Percentiles rank a stretch among this genome's conserved stretches.
Evolutionary conservation across 108 stramenopile species (phyloP).

Genomic region (Pseudonitzschia delicatissima): DNA sequence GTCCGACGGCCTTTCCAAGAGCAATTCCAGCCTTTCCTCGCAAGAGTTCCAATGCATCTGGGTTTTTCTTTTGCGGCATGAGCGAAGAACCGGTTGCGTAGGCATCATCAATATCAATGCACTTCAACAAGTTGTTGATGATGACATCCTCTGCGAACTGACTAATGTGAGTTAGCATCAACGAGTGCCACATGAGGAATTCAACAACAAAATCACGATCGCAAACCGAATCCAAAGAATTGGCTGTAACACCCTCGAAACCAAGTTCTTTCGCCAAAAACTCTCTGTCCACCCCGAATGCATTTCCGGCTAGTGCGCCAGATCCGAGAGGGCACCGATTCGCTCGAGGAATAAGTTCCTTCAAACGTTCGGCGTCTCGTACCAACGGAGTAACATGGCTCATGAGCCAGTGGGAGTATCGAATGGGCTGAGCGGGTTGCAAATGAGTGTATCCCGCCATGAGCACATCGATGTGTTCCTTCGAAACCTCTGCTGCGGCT

Average conservation of each 20-base stretch:
- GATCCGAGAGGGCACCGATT: conserved; percentile 95
- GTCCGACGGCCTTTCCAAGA: conserved; percentile 85
- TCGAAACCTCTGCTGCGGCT: conserved; percentile 71
- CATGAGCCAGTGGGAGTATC: conserved; percentile 97
- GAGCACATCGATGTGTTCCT: conserved; percentile 87
- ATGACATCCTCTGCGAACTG: conserved; percentile 99
- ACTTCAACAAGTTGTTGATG: conserved; percentile 90
- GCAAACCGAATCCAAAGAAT: conserved; percentile 95
- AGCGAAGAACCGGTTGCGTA: conserved; percentile 98
- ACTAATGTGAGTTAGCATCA: conserved; percentile 90
- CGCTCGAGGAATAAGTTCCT: conserved; percentile 84
- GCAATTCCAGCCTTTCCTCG: conserved; percentile 97
- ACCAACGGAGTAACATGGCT: conserved; percentile 89
- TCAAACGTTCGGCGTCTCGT: conserved; percentile 91
- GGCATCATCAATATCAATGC: conserved; percentile 93
- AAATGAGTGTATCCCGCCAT: conserved; percentile 99
- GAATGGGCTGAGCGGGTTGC: conserved; percentile 97
- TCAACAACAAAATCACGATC: conserved; percentile 99
- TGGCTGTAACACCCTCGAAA: conserved; percentile 90
- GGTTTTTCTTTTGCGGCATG: conserved; percentile 99
- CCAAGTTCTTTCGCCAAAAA: conserved; percentile 90
- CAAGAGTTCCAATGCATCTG: conserved; percentile 97
- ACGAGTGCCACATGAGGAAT: conserved; percentile 95
- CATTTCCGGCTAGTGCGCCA: conserved; percentile 98
- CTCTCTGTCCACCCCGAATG: conserved; percentile 96